A percentile compares a stretch with the other conserved stretches of the same genome.
These are phyloP conservation scores for Aspergillus heteromorphus DNA, from an alignment of 495 filamentous ascomycete species.

Conservation along the genomic window DNA sequence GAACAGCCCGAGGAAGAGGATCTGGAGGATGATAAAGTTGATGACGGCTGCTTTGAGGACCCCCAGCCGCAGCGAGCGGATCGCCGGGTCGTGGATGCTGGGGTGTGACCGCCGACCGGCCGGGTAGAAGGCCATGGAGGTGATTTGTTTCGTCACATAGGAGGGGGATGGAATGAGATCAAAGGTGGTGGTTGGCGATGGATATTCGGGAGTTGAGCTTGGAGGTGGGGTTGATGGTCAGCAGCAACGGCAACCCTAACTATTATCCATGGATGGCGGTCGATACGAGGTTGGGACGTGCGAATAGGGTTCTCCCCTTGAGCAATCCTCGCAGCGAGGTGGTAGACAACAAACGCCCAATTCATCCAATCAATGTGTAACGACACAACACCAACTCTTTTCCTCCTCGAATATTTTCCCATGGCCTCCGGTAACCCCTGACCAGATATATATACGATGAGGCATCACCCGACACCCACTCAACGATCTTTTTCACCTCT, in stretches of 20 bases:
- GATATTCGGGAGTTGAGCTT: not conserved
- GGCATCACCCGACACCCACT: too few relatives aligned
- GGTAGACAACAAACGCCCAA: too few relatives aligned
- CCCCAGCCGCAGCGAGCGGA: constrained; percentile 18
- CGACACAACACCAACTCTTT: too few relatives aligned
- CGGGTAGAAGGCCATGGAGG: constrained; percentile 18
- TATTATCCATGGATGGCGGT: not conserved
- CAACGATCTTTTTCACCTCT: too few relatives aligned
- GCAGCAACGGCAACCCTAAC: too few relatives aligned
- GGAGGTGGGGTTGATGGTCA: not conserved
- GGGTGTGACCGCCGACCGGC: constrained; percentile 17
- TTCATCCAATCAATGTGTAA: too few relatives aligned
- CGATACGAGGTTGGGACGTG: not conserved
- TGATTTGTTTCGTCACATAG: not conserved
- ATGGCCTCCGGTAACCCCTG: too few relatives aligned
- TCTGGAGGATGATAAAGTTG: constrained; percentile 20
- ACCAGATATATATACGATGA: too few relatives aligned
- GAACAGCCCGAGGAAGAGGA: constrained; percentile 42
- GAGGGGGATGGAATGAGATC: not conserved
- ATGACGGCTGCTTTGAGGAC: constrained; percentile 16
- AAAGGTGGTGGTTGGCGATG: too few relatives aligned
- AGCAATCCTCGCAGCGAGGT: too few relatives aligned
- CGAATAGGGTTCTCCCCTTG: too few relatives aligned
- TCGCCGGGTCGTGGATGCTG: constrained; percentile 19
- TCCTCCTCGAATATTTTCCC: too few relatives aligned